Percentiles rank a stretch among this genome's conserved stretches.
These are phyloP conservation scores for Clausena lansium DNA, from an alignment of 345 rosid genomes.

Conservation along the genomic window DNA sequence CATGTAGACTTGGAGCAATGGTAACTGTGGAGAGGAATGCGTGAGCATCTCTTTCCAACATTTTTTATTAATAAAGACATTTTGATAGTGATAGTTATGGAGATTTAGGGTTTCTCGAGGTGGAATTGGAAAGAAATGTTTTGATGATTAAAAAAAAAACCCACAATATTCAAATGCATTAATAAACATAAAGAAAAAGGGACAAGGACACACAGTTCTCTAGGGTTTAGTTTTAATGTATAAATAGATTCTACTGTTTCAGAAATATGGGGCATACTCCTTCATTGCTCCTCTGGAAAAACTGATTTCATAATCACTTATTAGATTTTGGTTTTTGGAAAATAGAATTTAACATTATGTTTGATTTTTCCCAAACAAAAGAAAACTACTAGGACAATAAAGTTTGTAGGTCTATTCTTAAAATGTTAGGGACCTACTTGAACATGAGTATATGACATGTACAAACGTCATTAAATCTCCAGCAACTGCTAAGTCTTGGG, in stretches of 20 bases:
- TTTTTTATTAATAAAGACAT: constrained; percentile 21
- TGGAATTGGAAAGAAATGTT: neutral
- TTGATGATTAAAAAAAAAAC: neutral
- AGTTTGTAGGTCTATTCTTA: no score
- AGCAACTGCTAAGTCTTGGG: neutral
- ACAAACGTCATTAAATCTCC: neutral
- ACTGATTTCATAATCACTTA: no score
- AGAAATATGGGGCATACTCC: neutral
- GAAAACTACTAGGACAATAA: no score
- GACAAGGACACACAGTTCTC: neutral
- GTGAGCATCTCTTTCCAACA: constrained; percentile 29
- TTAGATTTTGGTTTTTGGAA: no score
- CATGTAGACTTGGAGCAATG: constrained; percentile 35
- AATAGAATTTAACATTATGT: no score
- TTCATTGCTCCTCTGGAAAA: no score
- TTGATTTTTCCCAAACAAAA: no score
- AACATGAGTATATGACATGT: no score
- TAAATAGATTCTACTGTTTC: neutral
- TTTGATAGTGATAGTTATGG: neutral
- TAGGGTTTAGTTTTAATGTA: no score
- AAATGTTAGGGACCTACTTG: no score
- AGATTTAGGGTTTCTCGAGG: neutral
- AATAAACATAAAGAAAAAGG: neutral
- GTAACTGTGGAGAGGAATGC: constrained; percentile 35
- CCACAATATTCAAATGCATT: neutral